Conservation (phyloP, 768 basidiomycete species). For the Tremella fuciformis region DNA sequence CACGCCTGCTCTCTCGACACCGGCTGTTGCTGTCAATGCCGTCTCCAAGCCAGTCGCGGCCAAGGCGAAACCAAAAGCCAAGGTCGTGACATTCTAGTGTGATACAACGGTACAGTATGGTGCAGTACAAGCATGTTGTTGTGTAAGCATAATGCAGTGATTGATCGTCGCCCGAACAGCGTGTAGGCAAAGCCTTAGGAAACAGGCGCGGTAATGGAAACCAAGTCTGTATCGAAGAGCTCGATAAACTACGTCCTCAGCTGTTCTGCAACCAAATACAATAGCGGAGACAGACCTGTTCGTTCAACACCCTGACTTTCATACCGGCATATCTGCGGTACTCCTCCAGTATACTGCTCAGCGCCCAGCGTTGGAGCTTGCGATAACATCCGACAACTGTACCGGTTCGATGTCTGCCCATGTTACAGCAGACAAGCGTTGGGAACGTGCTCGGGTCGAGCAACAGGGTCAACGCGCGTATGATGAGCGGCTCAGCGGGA, state of each 20-base stretch:
- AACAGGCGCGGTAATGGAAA: conserved; percentile 37
- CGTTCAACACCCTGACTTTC: conserved; percentile 52
- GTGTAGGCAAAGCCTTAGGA: too few species aligned
- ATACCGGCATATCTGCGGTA: conserved; percentile 52
- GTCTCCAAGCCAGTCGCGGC: not conserved
- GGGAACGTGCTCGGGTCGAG: conserved; percentile 50
- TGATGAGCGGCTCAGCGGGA: conserved; percentile 52
- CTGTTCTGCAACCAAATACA: not conserved
- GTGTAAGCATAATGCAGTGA: too few species aligned
- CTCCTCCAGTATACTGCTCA: conserved; percentile 51
- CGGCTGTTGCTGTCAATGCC: conserved; percentile 10
- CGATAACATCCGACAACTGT: conserved; percentile 51
- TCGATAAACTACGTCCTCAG: conserved; percentile 51
- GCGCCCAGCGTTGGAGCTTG: conserved; percentile 52
- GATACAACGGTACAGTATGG: too few species aligned
- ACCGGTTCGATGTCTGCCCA: conserved; percentile 51
- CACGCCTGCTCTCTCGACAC: conserved; percentile 5
- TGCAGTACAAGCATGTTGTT: too few species aligned
- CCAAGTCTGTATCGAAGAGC: conserved; percentile 52
- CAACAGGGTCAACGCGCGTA: conserved; percentile 50
- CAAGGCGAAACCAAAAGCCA: conserved; percentile 19
- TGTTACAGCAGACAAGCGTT: conserved; percentile 51
- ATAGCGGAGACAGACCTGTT: conserved; percentile 44
- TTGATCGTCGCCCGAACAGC: too few species aligned
- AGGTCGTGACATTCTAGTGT: conserved; percentile 21